Evolutionary conservation across 2,329 filamentous ascomycete genomes (phyloP).

Genomic region (Cladophialophora exuberans): DNA sequence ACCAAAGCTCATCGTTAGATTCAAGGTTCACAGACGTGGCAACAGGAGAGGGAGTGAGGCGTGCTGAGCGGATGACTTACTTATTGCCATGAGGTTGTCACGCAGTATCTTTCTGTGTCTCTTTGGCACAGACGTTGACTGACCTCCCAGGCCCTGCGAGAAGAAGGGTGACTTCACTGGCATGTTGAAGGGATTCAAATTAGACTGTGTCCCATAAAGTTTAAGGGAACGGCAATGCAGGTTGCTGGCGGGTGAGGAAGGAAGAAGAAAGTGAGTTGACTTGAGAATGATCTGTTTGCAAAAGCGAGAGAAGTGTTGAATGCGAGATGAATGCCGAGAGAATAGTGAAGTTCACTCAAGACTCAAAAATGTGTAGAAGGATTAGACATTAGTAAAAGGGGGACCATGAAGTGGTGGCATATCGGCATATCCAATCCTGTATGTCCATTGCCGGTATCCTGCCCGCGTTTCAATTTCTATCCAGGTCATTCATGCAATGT

Average conservation of each 20-base stretch:
- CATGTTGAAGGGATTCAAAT: background rate
- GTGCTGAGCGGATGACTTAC: conserved; percentile 27
- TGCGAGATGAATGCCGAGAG: background rate
- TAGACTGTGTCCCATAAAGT: no score
- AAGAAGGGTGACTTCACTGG: background rate
- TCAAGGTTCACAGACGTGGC: background rate
- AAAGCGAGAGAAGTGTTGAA: background rate
- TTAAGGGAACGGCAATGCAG: no score
- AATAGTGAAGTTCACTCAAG: conserved; percentile 3
- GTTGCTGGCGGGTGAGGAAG: no score
- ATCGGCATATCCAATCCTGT: conserved; percentile 36
- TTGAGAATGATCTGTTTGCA: background rate
- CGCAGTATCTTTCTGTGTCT: conserved; percentile 5
- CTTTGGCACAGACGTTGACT: background rate
- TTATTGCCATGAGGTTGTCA: conserved; percentile 31
- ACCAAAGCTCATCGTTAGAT: background rate
- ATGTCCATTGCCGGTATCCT: conserved; percentile 36
- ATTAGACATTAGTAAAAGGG: conserved; percentile 34
- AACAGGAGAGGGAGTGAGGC: no score
- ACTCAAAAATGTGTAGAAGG: conserved; percentile 6
- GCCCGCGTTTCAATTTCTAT: conserved; percentile 21
- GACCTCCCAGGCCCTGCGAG: background rate
- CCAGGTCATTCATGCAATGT: conserved; percentile 17
- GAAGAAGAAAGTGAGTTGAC: background rate
- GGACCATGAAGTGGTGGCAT: conserved; percentile 17